Base-by-base conservation (phyloP, 2,329 filamentous ascomycete genomes). In the Samsoniella hepiali region DNA sequence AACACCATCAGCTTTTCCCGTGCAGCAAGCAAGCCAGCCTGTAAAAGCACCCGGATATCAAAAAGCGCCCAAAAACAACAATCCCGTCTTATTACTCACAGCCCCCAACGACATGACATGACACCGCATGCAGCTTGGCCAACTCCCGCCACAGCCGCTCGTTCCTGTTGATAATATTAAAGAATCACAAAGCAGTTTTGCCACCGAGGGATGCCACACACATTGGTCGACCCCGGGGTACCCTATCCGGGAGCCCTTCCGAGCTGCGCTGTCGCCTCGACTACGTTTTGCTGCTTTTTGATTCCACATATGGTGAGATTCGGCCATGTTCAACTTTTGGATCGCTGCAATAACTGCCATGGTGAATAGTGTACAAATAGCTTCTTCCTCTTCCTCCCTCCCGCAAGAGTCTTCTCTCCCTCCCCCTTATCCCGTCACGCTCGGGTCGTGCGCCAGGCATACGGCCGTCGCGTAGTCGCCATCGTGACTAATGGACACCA, bases 401-500 rank as follows among this genome's bases (percentile, higher is more conserved):
- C 8, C 6, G 44, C 3, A 31, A 29, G 9, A 31, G 5, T 13
- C 13, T 42, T 15, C 29, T 8, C 11, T 3, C 7, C 31, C 47
- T 6, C 31, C 22, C 27, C n/a, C 38, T 22, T 27, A n/a, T 32
- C 36, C 42, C 49, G 38, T 45, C 34, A 47, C 31, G 31, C 54
- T 34, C 34, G 65, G 64, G 10, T 75, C 72, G 34, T 70, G 69
- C n/a, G 83, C 86, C 40, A 91, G 67, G 67, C 88, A 90, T 1
- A 88, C 81, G 7, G 89, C 90, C 27, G 84, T 88, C 10, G 92
- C 92, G 76, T 93, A 96, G 8, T 91, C 88, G 2, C 85, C 88
- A 74, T 97, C 93, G 73, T 97, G 93, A 70, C 90, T 95, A 69
- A 97, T 96, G 65, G 89, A 94, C 51, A 97, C 73, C 70, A 85